Evolutionary conservation across 75 land plant species (phyloP).

Genomic region (Chamaecyparis obtusa): DNA sequence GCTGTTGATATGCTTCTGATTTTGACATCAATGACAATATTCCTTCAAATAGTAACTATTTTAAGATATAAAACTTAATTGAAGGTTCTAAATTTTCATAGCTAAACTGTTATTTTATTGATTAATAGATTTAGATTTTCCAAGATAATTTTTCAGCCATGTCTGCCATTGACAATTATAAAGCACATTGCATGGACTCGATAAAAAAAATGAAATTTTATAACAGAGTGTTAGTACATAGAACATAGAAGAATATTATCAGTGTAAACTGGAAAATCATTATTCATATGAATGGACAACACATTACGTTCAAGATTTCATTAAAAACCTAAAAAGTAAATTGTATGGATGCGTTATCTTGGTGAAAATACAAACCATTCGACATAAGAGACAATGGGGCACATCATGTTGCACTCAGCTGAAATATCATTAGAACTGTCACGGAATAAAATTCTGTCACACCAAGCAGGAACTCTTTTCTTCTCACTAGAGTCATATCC

Average conservation of each 20-base stretch:
- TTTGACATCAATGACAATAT: no score
- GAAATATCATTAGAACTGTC: constrained; percentile 64
- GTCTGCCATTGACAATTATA: background rate
- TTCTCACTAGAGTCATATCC: constrained; percentile 97
- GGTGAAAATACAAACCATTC: constrained; percentile 44
- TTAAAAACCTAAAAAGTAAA: background rate
- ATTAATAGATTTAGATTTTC: background rate
- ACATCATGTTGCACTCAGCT: constrained; percentile 53
- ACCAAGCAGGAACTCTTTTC: constrained; percentile 93
- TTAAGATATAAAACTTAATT: background rate
- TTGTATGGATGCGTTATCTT: background rate
- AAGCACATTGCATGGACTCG: background rate
- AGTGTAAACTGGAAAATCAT: background rate
- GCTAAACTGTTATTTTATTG: background rate
- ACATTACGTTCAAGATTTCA: background rate
- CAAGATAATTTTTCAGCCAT: background rate
- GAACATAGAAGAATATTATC: background rate
- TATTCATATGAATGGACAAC: background rate
- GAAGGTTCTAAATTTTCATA: background rate
- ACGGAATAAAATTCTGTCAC: constrained; percentile 89
- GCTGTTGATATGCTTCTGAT: no score
- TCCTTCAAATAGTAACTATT: background rate
- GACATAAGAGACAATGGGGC: constrained; percentile 68
- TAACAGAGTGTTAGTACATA: background rate
- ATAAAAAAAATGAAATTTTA: background rate